Evolutionary conservation across 768 basidiomycete species (phyloP).

Genomic region (Tubosaeta sp.): DNA sequence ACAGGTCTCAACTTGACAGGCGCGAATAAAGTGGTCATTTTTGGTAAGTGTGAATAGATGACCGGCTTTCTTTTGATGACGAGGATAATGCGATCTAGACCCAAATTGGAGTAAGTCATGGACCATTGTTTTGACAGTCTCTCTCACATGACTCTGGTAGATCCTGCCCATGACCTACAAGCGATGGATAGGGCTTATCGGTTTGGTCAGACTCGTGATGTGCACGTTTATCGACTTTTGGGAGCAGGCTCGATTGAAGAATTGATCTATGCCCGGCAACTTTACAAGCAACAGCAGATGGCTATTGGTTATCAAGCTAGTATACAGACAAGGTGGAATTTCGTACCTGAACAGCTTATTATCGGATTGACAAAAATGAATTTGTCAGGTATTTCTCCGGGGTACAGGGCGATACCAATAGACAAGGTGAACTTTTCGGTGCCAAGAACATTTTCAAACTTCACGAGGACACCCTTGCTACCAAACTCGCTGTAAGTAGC

Average conservation of each 20-base stretch:
- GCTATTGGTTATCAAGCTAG: constrained; percentile 84
- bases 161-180: constrained; percentile 93
- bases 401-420: constrained; percentile 69
- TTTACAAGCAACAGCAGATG: constrained; percentile 94
- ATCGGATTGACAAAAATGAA: not conserved
- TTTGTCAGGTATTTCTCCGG: constrained; percentile 68
- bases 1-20: constrained; percentile 88
- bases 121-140: constrained; percentile 2
- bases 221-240: constrained; percentile 76
- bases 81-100: constrained; percentile 40
- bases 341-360: not conserved
- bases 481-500: constrained; percentile 66
- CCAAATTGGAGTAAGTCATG: constrained; percentile 88
- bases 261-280: constrained; percentile 81
- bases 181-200: constrained; percentile 87
- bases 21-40: constrained; percentile 93
- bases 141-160: constrained; percentile 38
- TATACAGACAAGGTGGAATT: constrained; percentile 65
- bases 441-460: constrained; percentile 81
- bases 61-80: not conserved
- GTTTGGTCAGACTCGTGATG: constrained; percentile 84
- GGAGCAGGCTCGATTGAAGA: constrained; percentile 88
- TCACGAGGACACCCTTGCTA: constrained; percentile 64
- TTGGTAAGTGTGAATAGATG: constrained; percentile 46
- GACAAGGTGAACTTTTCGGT: constrained; percentile 83